Conservation (phyloP, 768 basidiomycete species). For the Dentipellis fragilis region DNA sequence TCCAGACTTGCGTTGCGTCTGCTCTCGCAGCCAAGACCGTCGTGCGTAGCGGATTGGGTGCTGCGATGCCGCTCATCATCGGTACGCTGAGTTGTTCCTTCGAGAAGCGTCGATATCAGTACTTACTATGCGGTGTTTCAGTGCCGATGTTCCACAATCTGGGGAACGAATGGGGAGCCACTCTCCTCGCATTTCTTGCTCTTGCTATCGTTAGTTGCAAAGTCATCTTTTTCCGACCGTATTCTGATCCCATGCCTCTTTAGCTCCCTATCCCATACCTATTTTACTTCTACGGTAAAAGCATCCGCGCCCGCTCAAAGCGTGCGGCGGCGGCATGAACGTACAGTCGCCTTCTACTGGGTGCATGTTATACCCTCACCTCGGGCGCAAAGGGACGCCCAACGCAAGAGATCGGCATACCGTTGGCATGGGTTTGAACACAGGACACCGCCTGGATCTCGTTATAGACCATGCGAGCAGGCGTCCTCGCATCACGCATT, state of each 20-base stretch:
- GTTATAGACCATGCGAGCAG: too few relatives aligned
- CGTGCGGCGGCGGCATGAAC: conserved; percentile 14
- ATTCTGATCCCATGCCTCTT: background rate
- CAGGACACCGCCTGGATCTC: too few relatives aligned
- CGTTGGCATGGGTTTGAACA: too few relatives aligned
- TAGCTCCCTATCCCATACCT: conserved; percentile 25
- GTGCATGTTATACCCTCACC: too few relatives aligned
- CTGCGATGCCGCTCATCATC: conserved; percentile 27
- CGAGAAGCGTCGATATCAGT: too few relatives aligned
- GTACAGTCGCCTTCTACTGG: background rate
- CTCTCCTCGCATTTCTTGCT: conserved; percentile 26
- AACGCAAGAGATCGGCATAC: too few relatives aligned
- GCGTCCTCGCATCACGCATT: too few relatives aligned
- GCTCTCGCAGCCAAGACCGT: conserved; percentile 31
- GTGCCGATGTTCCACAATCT: conserved; percentile 28
- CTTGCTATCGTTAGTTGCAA: conserved; percentile 21
- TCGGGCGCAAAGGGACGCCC: too few relatives aligned
- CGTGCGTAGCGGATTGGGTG: conserved; percentile 25
- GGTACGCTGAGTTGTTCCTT: conserved; percentile 6
- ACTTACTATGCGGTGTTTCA: too few relatives aligned
- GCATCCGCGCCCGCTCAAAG: conserved; percentile 28
- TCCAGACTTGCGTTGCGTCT: conserved; percentile 54
- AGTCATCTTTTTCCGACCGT: background rate
- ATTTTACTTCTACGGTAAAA: conserved; percentile 30
- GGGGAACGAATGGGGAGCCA: conserved; percentile 29